Conservation (phyloP, 2,329 filamentous ascomycete genomes). For the Bipolaris oryzae region DNA sequence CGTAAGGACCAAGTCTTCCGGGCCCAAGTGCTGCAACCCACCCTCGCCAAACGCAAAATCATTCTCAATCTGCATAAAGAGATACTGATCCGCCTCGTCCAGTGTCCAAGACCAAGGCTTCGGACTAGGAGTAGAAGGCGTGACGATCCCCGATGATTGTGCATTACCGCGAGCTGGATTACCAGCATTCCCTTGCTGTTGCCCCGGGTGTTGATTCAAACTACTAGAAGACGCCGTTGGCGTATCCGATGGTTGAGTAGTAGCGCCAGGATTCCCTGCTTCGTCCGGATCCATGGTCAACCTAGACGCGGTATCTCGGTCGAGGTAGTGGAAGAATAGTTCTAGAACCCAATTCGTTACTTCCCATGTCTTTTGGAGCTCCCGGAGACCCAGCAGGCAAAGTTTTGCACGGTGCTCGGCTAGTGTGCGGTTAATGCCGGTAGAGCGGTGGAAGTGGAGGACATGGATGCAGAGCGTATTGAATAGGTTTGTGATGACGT, state of each 20-base stretch:
- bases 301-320: conserved; percentile 52
- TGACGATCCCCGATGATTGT: conserved; percentile 7
- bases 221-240: conserved; percentile 10
- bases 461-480: conserved; percentile 58
- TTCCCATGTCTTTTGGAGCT: conserved; percentile 58
- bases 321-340: conserved; percentile 57
- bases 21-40: conserved; percentile 30
- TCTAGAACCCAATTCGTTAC: conserved; percentile 57
- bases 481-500: conserved; percentile 57
- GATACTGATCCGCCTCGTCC: conserved; percentile 39
- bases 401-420: conserved; percentile 58
- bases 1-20: conserved; percentile 21
- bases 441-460: conserved; percentile 49
- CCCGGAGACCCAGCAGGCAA: conserved; percentile 55
- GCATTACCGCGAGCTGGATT: neutral
- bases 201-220: conserved; percentile 8
- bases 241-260: conserved; percentile 5
- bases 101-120: conserved; percentile 38
- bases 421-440: conserved; percentile 50
- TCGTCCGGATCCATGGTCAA: conserved; percentile 42
- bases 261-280: conserved; percentile 20
- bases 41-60: conserved; percentile 41
- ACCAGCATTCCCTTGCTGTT: conserved; percentile 4
- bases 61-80: conserved; percentile 41
- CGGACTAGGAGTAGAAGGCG: conserved; percentile 14